Evolutionary conservation across 371 early-diverging fungal genomes (phyloP).

Genomic region (Capillidium heterosporum): DNA sequence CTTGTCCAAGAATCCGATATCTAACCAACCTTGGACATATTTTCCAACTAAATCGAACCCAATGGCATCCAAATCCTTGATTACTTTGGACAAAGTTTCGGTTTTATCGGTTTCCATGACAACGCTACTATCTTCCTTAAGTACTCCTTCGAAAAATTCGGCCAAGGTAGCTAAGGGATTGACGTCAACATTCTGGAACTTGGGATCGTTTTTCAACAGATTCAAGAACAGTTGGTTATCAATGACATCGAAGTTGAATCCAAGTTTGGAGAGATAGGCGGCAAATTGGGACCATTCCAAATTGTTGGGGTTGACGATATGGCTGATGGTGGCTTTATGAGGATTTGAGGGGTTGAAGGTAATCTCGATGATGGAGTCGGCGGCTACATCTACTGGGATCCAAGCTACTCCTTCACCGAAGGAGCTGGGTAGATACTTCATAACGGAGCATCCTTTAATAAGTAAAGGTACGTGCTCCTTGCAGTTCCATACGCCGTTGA

Average conservation of each 20-base stretch:
- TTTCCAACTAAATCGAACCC: not conserved
- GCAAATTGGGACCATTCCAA: not conserved
- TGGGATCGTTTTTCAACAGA: not conserved
- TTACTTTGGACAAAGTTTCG: not conserved
- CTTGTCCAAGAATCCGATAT: slow-evolving; percentile 1
- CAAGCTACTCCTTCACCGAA: not conserved
- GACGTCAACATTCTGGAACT: not conserved
- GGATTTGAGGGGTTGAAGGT: not conserved
- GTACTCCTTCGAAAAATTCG: not conserved
- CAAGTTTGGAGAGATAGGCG: not conserved
- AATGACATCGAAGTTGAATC: not conserved
- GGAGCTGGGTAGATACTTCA: not conserved
- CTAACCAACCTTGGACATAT: not conserved
- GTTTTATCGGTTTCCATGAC: not conserved
- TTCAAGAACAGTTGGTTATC: not conserved
- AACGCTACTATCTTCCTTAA: not conserved
- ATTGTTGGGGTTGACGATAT: not conserved
- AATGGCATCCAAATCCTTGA: not conserved
- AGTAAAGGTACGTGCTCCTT: slow-evolving; percentile 18
- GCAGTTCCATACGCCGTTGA: slow-evolving; percentile 20
- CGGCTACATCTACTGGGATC: slow-evolving; percentile 6
- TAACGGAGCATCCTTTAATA: not conserved
- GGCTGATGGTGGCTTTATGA: not conserved
- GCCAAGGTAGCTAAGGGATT: slow-evolving; percentile 3
- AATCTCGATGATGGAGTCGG: not conserved